Evolutionary conservation across 305 asterid species (phyloP).

Genomic region (Ruellia speciosa): DNA sequence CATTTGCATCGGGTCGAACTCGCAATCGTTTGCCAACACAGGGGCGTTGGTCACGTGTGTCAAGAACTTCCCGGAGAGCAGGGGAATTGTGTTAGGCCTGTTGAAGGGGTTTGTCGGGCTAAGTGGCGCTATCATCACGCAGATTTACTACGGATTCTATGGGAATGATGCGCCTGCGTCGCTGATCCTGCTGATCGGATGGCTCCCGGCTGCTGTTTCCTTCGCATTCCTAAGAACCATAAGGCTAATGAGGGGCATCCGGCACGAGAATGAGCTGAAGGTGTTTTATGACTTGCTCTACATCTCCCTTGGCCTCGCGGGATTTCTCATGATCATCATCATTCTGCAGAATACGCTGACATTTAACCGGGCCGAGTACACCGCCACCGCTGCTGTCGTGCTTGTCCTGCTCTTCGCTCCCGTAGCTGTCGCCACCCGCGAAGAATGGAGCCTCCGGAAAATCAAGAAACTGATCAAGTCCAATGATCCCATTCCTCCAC

Average conservation of each 20-base stretch:
- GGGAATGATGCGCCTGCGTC: conserved; percentile 34
- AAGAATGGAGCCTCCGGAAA: conserved; percentile 35
- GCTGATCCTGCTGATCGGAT: conserved; percentile 39
- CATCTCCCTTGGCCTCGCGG: conserved; percentile 40
- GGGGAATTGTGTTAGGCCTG: conserved; percentile 40
- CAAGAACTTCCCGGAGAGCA: conserved; percentile 51
- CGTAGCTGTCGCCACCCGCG: conserved; percentile 26
- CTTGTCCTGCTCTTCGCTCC: conserved; percentile 35
- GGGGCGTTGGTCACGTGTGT: conserved; percentile 52
- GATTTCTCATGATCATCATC: conserved; percentile 42
- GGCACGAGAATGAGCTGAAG: conserved; percentile 32
- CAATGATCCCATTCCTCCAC: too few species aligned
- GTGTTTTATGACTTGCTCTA: conserved; percentile 38
- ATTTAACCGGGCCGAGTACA: conserved; percentile 26
- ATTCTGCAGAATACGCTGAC: conserved; percentile 30
- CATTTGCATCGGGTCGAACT: conserved; percentile 51
- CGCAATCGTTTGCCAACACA: conserved; percentile 50
- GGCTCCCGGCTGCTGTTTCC: conserved; percentile 49
- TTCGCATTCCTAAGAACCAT: conserved; percentile 30
- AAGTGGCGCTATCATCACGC: conserved; percentile 60
- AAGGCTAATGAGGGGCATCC: conserved; percentile 27
- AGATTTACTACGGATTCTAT: conserved; percentile 35
- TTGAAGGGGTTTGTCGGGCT: conserved; percentile 51
- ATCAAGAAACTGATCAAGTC: conserved; percentile 6
- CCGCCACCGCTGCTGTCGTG: conserved; percentile 27